Evolutionary conservation across 768 basidiomycete genomes (phyloP).

Genomic region (Coprinellus micaceus): DNA sequence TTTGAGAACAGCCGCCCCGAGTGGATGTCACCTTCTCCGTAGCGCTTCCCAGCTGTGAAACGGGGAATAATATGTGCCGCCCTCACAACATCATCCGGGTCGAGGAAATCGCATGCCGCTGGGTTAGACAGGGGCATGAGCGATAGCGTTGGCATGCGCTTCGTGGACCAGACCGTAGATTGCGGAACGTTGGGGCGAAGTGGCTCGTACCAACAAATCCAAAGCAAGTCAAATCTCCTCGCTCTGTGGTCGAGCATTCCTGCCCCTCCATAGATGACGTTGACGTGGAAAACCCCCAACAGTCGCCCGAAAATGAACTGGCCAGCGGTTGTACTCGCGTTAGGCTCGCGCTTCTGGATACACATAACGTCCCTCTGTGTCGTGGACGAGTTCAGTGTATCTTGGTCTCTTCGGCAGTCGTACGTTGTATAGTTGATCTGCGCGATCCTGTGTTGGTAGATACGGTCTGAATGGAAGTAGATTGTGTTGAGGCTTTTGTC

Average conservation of each 20-base stretch:
- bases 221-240: neutral
- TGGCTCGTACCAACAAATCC: neutral
- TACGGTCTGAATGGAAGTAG: neutral
- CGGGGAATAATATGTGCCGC: neutral
- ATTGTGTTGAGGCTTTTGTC: neutral
- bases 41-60: neutral
- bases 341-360: neutral
- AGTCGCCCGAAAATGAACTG: neutral
- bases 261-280: neutral
- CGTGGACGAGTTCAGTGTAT: constrained; percentile 18
- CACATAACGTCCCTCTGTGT: neutral
- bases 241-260: neutral
- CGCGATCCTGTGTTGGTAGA: constrained; percentile 12
- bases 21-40: neutral
- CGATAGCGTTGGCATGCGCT: neutral
- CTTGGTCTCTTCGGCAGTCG: constrained; percentile 11
- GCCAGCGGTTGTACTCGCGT: neutral
- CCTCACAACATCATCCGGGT: neutral
- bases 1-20: neutral
- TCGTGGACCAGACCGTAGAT: neutral
- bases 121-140: neutral
- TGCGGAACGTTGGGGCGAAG: neutral
- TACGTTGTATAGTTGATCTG: constrained; percentile 18
- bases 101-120: neutral
- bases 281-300: neutral